phyloP scores from a whole-genome alignment of 169 alveolate species.

The Plasmodium vinckei region DNA sequence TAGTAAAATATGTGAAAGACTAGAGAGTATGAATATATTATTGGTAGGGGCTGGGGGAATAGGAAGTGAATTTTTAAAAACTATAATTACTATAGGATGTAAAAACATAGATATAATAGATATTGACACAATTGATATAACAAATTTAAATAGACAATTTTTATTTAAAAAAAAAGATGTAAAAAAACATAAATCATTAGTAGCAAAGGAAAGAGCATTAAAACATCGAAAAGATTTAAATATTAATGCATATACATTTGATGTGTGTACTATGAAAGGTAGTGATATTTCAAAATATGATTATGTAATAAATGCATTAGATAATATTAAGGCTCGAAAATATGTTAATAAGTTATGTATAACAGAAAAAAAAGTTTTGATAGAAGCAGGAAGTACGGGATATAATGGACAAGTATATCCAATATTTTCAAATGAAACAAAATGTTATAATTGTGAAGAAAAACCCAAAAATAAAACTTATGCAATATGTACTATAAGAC shows the following conservation, averaged over 20 bases:
- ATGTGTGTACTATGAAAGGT: conserved; percentile 90
- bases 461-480: conserved; percentile 90
- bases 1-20: conserved; percentile 71
- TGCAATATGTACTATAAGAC: conserved; percentile 99
- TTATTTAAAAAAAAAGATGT: conserved; percentile 90
- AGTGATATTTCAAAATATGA: conserved; percentile 87
- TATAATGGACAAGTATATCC: conserved; percentile 94
- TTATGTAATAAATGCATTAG: conserved; percentile 95
- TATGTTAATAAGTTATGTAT: conserved; percentile 94
- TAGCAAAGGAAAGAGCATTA: conserved; percentile 89
- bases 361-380: conserved; percentile 90
- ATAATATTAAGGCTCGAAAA: conserved; percentile 95
- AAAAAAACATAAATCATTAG: conserved; percentile 89
- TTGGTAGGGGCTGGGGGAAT: conserved; percentile 99
- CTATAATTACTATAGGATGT: conserved; percentile 94
- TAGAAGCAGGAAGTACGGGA: conserved; percentile 98
- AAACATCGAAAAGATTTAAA: conserved; percentile 73
- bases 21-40: conserved; percentile 82
- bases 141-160: conserved; percentile 98
- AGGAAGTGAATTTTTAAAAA: conserved; percentile 98
- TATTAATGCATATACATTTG: conserved; percentile 79
- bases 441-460: conserved; percentile 95
- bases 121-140: conserved; percentile 96
- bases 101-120: conserved; percentile 95
- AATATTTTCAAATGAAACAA: conserved; percentile 89